These are phyloP conservation scores for Zymoseptoria brevis DNA, from an alignment of 2,329 filamentous ascomycete genomes.

Conservation along the genomic window DNA sequence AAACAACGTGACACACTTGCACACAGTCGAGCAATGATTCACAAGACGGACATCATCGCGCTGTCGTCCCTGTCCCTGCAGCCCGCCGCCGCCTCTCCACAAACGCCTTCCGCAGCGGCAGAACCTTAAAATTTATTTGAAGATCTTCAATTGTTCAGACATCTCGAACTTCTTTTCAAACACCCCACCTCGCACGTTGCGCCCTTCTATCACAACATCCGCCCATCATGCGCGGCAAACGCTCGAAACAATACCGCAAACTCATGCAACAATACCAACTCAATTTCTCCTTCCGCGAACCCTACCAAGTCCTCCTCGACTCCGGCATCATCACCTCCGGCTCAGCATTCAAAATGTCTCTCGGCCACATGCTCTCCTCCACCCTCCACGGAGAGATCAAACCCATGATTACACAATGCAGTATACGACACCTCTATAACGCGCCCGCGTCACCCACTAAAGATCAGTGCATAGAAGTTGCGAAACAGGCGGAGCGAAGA, in stretches of 20 bases:
- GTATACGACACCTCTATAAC: conserved; percentile 69
- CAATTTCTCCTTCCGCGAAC: conserved; percentile 83
- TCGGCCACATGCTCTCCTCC: conserved; percentile 66
- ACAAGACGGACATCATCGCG: not conserved
- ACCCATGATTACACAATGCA: conserved; percentile 76
- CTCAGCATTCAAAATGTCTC: conserved; percentile 78
- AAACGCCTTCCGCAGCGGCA: not conserved
- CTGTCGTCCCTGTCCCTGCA: not conserved
- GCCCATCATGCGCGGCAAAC: conserved; percentile 58
- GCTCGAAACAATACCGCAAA: conserved; percentile 71
- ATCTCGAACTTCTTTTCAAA: not conserved
- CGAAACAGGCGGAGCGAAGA: conserved; percentile 67
- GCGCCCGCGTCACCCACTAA: conserved; percentile 29
- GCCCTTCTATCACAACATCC: conserved; percentile 8
- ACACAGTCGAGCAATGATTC: not conserved
- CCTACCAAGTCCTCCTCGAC: conserved; percentile 88
- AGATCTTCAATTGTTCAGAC: not conserved
- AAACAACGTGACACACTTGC: not conserved
- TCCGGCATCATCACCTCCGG: conserved; percentile 77
- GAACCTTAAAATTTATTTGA: not conserved
- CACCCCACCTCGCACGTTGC: not conserved
- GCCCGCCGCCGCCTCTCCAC: not conserved
- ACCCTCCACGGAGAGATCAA: conserved; percentile 85
- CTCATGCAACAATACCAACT: conserved; percentile 87
- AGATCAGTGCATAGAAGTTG: conserved; percentile 59